Evolutionary conservation across 495 filamentous ascomycete genomes (phyloP), one percentile per base, ranked within the genome.

Genomic region (Hypomontagnella submonticulosa): DNA sequence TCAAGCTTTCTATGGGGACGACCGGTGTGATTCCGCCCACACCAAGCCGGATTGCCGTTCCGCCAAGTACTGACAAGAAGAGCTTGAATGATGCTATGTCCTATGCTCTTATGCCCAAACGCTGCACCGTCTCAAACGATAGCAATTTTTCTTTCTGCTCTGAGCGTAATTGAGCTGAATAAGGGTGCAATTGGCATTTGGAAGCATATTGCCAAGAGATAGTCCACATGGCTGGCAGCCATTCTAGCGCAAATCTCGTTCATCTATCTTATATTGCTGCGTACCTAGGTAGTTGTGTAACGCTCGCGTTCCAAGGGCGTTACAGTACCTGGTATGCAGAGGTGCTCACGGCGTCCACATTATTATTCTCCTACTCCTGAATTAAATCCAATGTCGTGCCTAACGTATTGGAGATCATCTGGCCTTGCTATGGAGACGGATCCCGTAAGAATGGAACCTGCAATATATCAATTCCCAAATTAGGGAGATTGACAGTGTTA

Each of bases 401-500:
- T 30, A 16, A 47, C 23, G 30, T 23, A 38, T 43, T 41, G 49
- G 13, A 60, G 36, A 56, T 64, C 40, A 46, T 33, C 36, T 20
- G 33, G 15, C 16, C 23, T 41, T 27, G n/a, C 9, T 37, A 33
- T 40, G 18, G 11, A 12, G 44, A 43, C 32, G 16, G 19, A 51
- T 46, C 60, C 43, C 56, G 19, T 40, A 52, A 52, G 44, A 23
- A 58, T 64, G 60, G 56, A 61, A 64, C 66, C 48, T 44, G 51
- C 34, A 64, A 61, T 64, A 63, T 56, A 52, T 43, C 19, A 51
- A 12, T 52, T 61, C 38, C 66, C 46, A 18, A 56, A 61, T 56
- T 36, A 61, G 43, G 56, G 38, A 61, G 47, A 48, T 60, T 57
- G 60, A 37, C 50, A 57, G 60, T 61, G 66, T 69, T 53, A 69